Base-by-base conservation (phyloP, 345 rosid species). In the Acer negundo region DNA sequence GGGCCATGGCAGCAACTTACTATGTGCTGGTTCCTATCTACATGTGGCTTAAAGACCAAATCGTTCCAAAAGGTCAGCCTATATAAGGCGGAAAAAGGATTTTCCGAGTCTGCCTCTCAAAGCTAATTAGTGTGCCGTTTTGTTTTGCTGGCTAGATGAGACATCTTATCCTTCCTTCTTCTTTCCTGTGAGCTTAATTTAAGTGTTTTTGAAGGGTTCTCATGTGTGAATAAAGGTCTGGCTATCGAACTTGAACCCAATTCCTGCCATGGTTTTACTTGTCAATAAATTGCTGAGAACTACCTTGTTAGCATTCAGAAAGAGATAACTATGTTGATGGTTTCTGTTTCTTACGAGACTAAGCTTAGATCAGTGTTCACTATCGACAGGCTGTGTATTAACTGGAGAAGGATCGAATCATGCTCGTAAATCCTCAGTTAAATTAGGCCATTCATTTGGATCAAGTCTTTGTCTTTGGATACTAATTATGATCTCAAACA, bases 21-120 rank as follows among this genome's bases (percentile, higher is more conserved):
- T 84, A 8, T 77, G 79, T 81, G 22, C 61, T 81, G 79, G 75
- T 81, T 77, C 85, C 87, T 10, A 77, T 84, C 63, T 84, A 77
- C 78, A 84, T 84, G 85, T 81, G 83, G 87, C 46, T 81, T 75
- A 84, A 81, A 72, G 87, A 84, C 77, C 70, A 73, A 70, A 77
- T 85, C 35, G 87, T 85, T 63, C 83, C 85, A 0, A 82, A 77
- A 69, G 85, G 82, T 20, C 81, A 67, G 78, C 80, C 83, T 24
- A 82, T 82, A 23, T 84, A 64, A 78, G 47, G 42, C 22, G 22
- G 42, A 59, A 44, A 31, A 35, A 73, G 24, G 42, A 17, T 67
- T 65, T 23, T 46, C 24, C 20, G 31, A 20, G 69, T 4, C 68
- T 46, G 69, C 59, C 38, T 17, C 23, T 13, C 68, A 40, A n/a